Base-by-base conservation (phyloP, 345 rosid genomes). In the Leavenworthia alabamica region DNA sequence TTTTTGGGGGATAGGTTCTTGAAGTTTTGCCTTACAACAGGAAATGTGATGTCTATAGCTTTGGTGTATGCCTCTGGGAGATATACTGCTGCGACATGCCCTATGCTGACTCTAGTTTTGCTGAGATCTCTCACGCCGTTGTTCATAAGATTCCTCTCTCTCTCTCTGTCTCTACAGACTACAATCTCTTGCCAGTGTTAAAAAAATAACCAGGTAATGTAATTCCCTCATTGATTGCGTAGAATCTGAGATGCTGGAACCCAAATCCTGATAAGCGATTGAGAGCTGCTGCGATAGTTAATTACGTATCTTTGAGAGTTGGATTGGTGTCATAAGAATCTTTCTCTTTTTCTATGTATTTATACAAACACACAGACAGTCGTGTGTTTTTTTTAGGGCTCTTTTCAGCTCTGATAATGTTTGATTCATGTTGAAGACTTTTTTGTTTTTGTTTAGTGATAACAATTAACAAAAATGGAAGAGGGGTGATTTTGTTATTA, bases 31-130 rank as follows among this genome's bases (percentile, higher is more conserved):
- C 95, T 41, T 88, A 88, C 67, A 80, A 88, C 50, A 79, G 91
- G 65, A 83, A 83, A 73, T 88, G 95, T 1, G 95, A 88, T 67
- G 95, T 88, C 17, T 88, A 88, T 75, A 85, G 91, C 75, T 88
- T 88, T 56, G 87, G 95, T 55, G 81, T 88, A 66, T 85, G 95
- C 78, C 75, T 88, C 28, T 88, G 95, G 95, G 95, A 88, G 73
- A 83, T 80, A 48, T 88, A 88, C 71, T 88, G 95, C 68, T 88
- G 95, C 36, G 89, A 88, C 71, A 88, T 88, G 91, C 91, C 95
- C 35, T 85, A 74, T 42, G 79, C 89, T 37, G 74, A 83, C 73
- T 80, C 75, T 45, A 85, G 91, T 73, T 83, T 88, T 23, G 84
- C 86, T 46, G 96, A 83, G 67, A 81, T 85, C 42, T 78, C 92